Evolutionary conservation across 2,329 filamentous ascomycete species (phyloP), one percentile per base, ranked within the genome.

Genomic region (Alternaria dauci): DNA sequence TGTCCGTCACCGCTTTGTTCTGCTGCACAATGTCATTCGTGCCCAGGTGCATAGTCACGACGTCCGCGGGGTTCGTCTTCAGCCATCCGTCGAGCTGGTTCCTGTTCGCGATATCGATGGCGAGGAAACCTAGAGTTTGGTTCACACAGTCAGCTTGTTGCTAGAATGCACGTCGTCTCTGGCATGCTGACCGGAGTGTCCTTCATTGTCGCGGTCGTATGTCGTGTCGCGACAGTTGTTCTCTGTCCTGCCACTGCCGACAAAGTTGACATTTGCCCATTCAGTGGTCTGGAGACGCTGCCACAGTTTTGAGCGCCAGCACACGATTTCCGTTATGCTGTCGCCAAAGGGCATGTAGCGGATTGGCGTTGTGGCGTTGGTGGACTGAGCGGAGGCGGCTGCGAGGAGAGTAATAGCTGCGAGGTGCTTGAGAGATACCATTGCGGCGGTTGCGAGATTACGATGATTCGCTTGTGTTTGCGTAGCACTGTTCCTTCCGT

Each of bases 31-130:
- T 71, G 58, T 82, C 80, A 62, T 82, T 82, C 42, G 81, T 82
- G 18, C 81, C 80, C 2, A 83, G 62, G 65, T 83, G 80, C 79
- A 82, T 82, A 9, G 79, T 81, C 56, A 83, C 78, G 26, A 83
- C 77, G 63, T 83, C 80, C 2, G 81, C 80, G 0, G 79, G 79
- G 61, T 81, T 82, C 14, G 36, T 66, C 69, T 79, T 66, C 44
- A 83, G 71, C 80, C 80, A 83, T 25, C 79, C 80, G 42, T 78
- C 79, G 20, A 82, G 71, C 71, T 82, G 77, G 34, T 78, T 78
- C 52, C 72, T 71, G 59, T 80, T 80, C 57, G 80, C 81, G 48
- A 82, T 82, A 66, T 82, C 70, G 58, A 82, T 78, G 18, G 80
- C 81, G 11, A 80, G 71, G 70, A 78, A 82, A 8, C 80, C 80